Conservation (phyloP, 2,329 filamentous ascomycete genomes). For the Fusarium protoensiforme region DNA sequence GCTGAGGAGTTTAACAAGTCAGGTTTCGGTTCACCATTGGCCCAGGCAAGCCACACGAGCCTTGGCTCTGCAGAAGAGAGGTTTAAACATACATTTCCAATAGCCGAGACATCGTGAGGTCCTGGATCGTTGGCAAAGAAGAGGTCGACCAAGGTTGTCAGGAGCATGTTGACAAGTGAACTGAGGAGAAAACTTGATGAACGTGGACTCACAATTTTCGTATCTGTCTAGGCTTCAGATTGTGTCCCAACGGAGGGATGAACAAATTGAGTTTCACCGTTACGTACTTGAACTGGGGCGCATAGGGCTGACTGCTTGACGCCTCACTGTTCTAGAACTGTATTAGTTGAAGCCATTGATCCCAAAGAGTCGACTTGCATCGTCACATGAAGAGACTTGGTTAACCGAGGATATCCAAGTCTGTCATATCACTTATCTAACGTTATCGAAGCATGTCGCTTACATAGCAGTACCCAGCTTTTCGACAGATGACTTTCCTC, state of each 20-base stretch:
- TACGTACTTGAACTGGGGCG: neutral
- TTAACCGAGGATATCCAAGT: neutral
- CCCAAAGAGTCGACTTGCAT: neutral
- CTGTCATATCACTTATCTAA: neutral
- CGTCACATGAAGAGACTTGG: neutral
- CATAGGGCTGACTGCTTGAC: neutral
- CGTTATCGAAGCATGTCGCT: neutral
- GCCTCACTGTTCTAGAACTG: neutral
- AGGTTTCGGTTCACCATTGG: neutral
- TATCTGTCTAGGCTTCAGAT: neutral
- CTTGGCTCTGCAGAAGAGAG: neutral
- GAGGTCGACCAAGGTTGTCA: neutral
- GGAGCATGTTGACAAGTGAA: neutral
- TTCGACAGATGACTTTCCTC: neutral
- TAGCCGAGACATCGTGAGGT: neutral
- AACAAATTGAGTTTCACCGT: neutral
- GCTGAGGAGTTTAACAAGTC: neutral
- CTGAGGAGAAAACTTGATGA: neutral
- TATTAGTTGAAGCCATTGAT: neutral
- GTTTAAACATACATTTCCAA: neutral
- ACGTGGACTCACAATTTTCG: neutral
- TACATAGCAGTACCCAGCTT: neutral
- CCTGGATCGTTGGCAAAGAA: neutral
- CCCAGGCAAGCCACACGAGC: neutral
- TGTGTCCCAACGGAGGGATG: neutral